Evolutionary conservation across 495 filamentous ascomycete species (phyloP), one percentile per base, ranked within the genome.

Genomic region (Stereocaulon alpinum): DNA sequence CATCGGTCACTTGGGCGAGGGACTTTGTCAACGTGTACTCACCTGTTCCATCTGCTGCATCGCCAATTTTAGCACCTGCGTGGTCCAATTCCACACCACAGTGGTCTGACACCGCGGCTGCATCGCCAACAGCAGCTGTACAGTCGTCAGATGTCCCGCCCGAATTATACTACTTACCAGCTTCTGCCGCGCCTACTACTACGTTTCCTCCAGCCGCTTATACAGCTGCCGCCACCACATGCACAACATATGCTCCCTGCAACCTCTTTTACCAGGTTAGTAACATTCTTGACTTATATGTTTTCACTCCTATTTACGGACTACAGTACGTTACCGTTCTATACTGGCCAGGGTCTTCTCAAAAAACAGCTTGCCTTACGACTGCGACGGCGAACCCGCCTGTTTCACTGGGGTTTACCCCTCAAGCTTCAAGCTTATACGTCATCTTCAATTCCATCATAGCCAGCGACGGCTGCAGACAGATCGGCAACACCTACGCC

Each of bases 241-340:
- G 56, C 27, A 17, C 12, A 18, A 30, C 45, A 40, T 58, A 49
- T 27, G 12, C 52, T 2, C 17, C 14, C n/a, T 58, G 56, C 56
- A 59, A 51, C 29, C 11, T 59, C 9, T 59, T 51, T n/a, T 59
- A 51, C n/a, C 56, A 14, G 22, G 47, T 51, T 1, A 51, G 56
- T 29, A 20, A 30, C 27, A 3, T 15, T 32, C 29, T 7, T 27
- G 18, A 20, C n/a, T 0, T n/a, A 20, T 24, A 37, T 18, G 32
- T 6, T 6, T 12, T 37, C 47, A n/a, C 22, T 12, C 20, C 10
- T 30, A 3, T 30, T 59, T 5, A 59, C 24, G 18, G 0, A 24
- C 27, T 29, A 29, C 4, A 59, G 56, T 42, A 4, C 0, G 56
- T 59, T 30, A 51, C 47, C 24, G 47, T 59, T 14, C 20, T 50